Conservation (phyloP, 306 rosid species). For the Fagus sylvatica region DNA sequence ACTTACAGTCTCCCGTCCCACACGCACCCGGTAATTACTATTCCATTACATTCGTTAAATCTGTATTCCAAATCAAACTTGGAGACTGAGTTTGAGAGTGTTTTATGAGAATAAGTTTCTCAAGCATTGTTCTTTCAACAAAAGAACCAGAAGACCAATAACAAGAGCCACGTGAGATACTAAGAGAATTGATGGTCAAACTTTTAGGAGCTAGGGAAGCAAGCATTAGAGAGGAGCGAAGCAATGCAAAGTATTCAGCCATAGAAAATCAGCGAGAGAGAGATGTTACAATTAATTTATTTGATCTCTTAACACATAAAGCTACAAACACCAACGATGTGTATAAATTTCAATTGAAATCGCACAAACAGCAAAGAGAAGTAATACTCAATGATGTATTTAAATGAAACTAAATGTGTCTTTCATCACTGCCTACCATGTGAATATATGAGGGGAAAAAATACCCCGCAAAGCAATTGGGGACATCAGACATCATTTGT, state of each 20-base stretch:
- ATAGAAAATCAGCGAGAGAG: neutral
- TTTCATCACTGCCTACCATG: neutral
- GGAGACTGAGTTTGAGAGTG: too few relatives aligned
- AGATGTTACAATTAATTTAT: constrained; percentile 13
- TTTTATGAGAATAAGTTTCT: neutral
- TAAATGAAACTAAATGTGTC: neutral
- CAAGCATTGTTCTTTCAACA: neutral
- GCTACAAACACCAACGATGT: neutral
- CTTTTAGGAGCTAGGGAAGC: neutral
- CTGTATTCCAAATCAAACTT: too few relatives aligned
- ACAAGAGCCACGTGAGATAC: neutral
- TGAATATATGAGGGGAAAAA: neutral
- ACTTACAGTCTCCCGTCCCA: too few relatives aligned
- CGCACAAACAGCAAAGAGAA: neutral
- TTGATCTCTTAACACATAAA: neutral
- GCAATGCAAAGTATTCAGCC: neutral
- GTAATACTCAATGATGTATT: constrained; percentile 1
- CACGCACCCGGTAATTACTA: too few relatives aligned
- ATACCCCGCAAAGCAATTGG: neutral
- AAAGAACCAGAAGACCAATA: too few relatives aligned
- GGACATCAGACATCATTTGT: neutral
- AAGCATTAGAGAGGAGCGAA: neutral
- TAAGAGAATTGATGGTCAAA: neutral
- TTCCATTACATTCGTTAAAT: too few relatives aligned
- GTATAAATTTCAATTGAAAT: constrained; percentile 3